Evolutionary conservation across 805 yeast genomes (phyloP).

Genomic region (Cyberlindnera mississippiensis): DNA sequence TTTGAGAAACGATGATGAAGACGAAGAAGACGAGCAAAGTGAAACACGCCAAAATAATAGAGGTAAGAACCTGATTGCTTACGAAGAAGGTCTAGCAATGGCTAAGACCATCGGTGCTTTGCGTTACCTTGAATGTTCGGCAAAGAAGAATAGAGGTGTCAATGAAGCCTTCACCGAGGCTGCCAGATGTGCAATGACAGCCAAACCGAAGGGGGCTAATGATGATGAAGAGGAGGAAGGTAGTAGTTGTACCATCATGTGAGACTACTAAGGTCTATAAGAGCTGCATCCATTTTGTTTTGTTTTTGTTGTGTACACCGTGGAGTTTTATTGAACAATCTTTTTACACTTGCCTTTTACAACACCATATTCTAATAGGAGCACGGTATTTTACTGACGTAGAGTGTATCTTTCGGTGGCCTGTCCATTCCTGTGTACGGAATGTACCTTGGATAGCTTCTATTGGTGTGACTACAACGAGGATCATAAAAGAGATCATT

Average conservation of each 20-base stretch:
- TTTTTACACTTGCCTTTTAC: no score
- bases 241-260: slow-evolving; percentile 40
- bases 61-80: slow-evolving; percentile 59
- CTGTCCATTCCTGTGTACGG: no score
- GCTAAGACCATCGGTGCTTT: slow-evolving; percentile 93
- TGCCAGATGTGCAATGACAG: slow-evolving; percentile 91
- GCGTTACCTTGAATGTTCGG: slow-evolving; percentile 94
- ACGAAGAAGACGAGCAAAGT: slow-evolving; percentile 33
- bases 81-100: slow-evolving; percentile 90
- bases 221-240: slow-evolving; percentile 36
- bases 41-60: slow-evolving; percentile 29
- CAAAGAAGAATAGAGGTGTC: slow-evolving; percentile 95
- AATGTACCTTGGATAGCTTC: no score
- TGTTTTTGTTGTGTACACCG: no score
- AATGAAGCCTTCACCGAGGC: slow-evolving; percentile 99
- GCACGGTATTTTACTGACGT: no score
- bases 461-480: no score
- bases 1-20: slow-evolving; percentile 67
- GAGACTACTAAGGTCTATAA: slow-evolving; percentile 13
- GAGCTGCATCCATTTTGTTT: no score
- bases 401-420: no score
- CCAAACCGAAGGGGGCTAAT: slow-evolving; percentile 73
- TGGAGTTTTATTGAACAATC: no score
- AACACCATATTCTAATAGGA: no score
- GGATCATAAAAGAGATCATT: background rate